Conservation (phyloP, 306 rosid genomes). For the Vigna hirtella region DNA sequence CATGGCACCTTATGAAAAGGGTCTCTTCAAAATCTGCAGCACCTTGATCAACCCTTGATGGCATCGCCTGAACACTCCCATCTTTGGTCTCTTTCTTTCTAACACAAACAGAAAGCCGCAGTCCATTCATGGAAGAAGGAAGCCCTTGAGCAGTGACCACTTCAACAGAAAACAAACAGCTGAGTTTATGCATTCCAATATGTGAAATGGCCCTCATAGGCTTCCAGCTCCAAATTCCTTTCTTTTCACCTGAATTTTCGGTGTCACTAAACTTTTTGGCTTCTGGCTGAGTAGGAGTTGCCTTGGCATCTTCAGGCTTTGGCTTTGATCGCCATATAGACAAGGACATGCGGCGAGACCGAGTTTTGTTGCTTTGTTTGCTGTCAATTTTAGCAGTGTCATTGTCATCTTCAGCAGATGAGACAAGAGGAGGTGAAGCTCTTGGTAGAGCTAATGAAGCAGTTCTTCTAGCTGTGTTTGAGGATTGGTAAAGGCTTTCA, state of each 20-base stretch:
- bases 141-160: constrained; percentile 77
- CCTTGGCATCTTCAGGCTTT: constrained; percentile 54
- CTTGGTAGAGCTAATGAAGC: constrained; percentile 84
- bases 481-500: constrained; percentile 70
- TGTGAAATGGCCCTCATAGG: constrained; percentile 83
- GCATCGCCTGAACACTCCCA: constrained; percentile 90
- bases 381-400: constrained; percentile 41
- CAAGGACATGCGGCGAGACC: constrained; percentile 76
- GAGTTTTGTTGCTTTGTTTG: constrained; percentile 40
- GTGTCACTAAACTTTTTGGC: constrained; percentile 50
- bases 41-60: constrained; percentile 81
- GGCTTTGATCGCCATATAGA: constrained; percentile 81
- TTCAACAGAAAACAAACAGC: constrained; percentile 84
- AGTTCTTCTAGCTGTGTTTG: constrained; percentile 68
- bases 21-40: constrained; percentile 97
- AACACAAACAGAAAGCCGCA: constrained; percentile 78
- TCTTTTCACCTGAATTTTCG: constrained; percentile 59
- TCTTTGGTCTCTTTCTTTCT: constrained; percentile 90
- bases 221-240: constrained; percentile 94
- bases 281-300: constrained; percentile 40
- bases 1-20: constrained; percentile 75
- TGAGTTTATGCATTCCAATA: constrained; percentile 77
- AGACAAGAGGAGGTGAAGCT: constrained; percentile 57
- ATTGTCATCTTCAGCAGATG: constrained; percentile 61
- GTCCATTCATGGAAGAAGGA: constrained; percentile 89